Conservation (phyloP, 345 rosid species). For the Populus deltoides region DNA sequence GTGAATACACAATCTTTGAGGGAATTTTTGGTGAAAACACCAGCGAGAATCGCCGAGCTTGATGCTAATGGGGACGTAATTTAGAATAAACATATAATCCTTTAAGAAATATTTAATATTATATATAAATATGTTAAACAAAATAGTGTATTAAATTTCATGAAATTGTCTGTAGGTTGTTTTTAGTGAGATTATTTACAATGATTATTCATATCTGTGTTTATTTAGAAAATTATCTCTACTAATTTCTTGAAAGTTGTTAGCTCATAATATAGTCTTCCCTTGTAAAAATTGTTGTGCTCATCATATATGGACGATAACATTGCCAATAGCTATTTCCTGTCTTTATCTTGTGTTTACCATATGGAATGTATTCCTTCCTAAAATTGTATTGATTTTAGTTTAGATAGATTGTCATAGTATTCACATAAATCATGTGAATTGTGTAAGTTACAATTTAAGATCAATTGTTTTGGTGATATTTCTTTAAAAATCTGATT, state of each 20-base stretch:
- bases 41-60: constrained; percentile 1
- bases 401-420: not conserved
- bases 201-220: too few species aligned
- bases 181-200: too few species aligned
- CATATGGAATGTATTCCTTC: not conserved
- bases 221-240: too few species aligned
- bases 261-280: too few species aligned
- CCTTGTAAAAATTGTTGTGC: too few species aligned
- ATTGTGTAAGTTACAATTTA: not conserved
- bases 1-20: not conserved
- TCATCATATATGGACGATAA: not conserved
- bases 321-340: not conserved
- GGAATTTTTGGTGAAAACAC: constrained; percentile 16
- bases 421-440: not conserved
- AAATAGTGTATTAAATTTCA: too few species aligned
- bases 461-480: not conserved
- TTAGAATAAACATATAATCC: not conserved
- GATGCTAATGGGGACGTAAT: constrained; percentile 4
- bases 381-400: not conserved
- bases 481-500: not conserved
- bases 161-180: too few species aligned
- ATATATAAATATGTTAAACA: not conserved
- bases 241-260: too few species aligned
- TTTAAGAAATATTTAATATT: not conserved
- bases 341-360: not conserved